Evolutionary conservation across 225 moss, liverwort and hornwort species (phyloP).

Genomic region (Pseudisothecium myosuroides): DNA sequence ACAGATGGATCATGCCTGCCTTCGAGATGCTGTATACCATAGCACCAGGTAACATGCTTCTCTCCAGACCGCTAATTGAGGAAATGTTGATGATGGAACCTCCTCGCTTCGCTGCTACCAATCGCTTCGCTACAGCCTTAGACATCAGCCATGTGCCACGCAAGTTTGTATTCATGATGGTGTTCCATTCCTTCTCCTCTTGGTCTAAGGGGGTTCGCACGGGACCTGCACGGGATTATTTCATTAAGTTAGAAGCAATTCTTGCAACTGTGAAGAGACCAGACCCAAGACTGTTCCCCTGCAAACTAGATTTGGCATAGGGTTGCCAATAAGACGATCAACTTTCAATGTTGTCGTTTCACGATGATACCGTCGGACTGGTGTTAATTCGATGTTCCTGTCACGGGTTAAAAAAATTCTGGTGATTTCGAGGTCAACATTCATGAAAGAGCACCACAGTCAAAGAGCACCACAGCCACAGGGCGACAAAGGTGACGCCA

Average conservation of each 20-base stretch:
- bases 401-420: background rate
- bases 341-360: background rate
- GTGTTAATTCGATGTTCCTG: background rate
- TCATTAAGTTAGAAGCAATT: background rate
- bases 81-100: slow-evolving; percentile 82
- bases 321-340: background rate
- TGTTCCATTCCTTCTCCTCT: slow-evolving; percentile 60
- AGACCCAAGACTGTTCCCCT: background rate
- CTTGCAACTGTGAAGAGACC: background rate
- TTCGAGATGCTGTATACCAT: slow-evolving; percentile 58
- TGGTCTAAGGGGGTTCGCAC: slow-evolving; percentile 30
- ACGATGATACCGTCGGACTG: background rate
- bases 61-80: slow-evolving; percentile 44
- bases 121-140: slow-evolving; percentile 64
- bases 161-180: slow-evolving; percentile 54
- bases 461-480: background rate
- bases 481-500: background rate
- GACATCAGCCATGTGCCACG: slow-evolving; percentile 72
- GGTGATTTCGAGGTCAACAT: background rate
- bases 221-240: slow-evolving; percentile 17
- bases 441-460: background rate
- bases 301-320: background rate
- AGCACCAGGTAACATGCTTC: slow-evolving; percentile 44
- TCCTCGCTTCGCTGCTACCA: slow-evolving; percentile 27
- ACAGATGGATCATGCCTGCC: slow-evolving; percentile 48